These are phyloP conservation scores for Ophryocystis elektroscirrha DNA, from an alignment of 169 alveolate genomes.

Conservation along the genomic window DNA sequence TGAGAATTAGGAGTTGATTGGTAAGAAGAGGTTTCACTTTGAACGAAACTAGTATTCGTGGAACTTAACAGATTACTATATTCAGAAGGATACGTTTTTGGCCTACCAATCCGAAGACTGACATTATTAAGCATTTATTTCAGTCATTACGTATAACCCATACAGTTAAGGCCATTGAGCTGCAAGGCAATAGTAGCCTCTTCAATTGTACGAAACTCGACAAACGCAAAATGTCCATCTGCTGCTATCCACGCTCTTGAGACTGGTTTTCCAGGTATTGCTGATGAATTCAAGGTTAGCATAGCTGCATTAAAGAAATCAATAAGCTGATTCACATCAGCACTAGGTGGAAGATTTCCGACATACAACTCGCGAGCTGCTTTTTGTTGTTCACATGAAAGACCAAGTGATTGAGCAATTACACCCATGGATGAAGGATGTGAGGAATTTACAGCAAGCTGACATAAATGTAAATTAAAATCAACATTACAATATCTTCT, in stretches of 20 bases:
- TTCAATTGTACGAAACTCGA: conserved; percentile 73
- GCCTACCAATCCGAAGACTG: conserved; percentile 35
- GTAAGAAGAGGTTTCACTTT: not conserved
- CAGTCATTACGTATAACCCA: conserved; percentile 13
- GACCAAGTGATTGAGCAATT: conserved; percentile 7
- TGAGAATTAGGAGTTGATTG: not conserved
- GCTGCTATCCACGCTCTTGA: conserved; percentile 70
- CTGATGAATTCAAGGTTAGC: conserved; percentile 33
- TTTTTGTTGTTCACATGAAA: too few species aligned
- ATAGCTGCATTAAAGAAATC: conserved; percentile 47
- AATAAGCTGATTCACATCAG: conserved; percentile 37
- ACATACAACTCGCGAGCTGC: conserved; percentile 45
- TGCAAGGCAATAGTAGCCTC: conserved; percentile 63
- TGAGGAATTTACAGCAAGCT: conserved; percentile 2
- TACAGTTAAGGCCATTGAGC: conserved; percentile 35
- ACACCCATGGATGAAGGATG: conserved; percentile 8
- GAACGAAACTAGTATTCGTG: not conserved
- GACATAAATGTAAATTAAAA: conserved; percentile 5
- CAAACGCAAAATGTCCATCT: conserved; percentile 77
- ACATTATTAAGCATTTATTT: conserved; percentile 2
- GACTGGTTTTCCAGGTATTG: conserved; percentile 56
- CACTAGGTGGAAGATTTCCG: conserved; percentile 48
- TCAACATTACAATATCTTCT: too few species aligned
- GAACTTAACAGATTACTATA: not conserved
- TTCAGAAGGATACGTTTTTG: conserved; percentile 32